Evolutionary conservation across 208 protist species (phyloP), one percentile per base, ranked within the genome.

Genomic region (Leishmania tropica): DNA sequence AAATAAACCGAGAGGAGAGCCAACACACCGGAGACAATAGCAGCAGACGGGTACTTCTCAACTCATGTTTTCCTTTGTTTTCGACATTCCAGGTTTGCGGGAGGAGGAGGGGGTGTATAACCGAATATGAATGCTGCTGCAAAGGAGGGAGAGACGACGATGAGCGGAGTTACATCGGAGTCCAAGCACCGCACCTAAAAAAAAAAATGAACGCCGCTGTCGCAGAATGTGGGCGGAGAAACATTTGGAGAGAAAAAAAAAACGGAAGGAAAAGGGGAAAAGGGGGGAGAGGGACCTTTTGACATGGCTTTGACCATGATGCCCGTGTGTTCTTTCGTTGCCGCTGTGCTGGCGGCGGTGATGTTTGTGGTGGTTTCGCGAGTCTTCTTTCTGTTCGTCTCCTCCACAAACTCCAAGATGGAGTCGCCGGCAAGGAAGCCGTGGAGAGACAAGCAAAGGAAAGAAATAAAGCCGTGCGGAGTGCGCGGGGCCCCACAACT

Each of bases 231-330:
- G 60, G 13, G n/a, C 40, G 60, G 11, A 31, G 19, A 53, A 73
- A 42, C 45, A 68, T 71, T 35, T 5, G 24, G 15, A 37, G 17
- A 35, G 60, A 54, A 84, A 60, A 75, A 64, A 79, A 78, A 81
- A 56, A 21, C n/a, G 53, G 5, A 56, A 76, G 37, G 24, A 48
- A 28, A 71, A 81, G 65, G 42, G 6, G 42, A 10, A 45, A 45
- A 45, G 4, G 42, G 74, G 54, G 54, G 17, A 75, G 53, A 83
- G 56, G 62, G 75, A 35, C 67, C 42, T 35, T n/a, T n/a, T 53
- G 37, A 42, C 48, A n/a, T 73, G 42, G 7, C 24, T 13, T 51
- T 11, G 28, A 3, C 0, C 19, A 13, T 13, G 8, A 31, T 73
- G 10, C 42, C 6, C 2, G 21, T 19, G 19, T 37, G 68, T 51